Conservation (phyloP, 495 filamentous ascomycete species). For the Hyaloscypha finlandica region DNA sequence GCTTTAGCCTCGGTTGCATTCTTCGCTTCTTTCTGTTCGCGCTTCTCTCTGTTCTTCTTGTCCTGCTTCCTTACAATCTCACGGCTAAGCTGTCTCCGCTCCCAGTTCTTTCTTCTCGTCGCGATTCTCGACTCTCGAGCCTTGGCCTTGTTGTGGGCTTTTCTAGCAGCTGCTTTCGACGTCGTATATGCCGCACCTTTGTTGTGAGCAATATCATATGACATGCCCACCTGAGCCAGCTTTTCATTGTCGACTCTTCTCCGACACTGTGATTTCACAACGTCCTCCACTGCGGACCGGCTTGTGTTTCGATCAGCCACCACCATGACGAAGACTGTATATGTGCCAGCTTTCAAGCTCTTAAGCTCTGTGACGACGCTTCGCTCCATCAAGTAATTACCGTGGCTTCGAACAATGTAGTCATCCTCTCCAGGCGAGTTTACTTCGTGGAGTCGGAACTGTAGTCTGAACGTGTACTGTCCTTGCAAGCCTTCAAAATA, state of each 20-base stretch:
- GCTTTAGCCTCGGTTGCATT: constrained; percentile 15
- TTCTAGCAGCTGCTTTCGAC: constrained; percentile 16
- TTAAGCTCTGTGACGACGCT: constrained; percentile 71
- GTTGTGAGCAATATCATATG: constrained; percentile 82
- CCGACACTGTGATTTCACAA: constrained; percentile 46
- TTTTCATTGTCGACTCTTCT: constrained; percentile 60
- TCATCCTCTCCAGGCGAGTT: constrained; percentile 67
- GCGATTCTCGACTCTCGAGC: constrained; percentile 27
- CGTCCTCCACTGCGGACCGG: constrained; percentile 62
- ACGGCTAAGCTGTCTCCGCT: constrained; percentile 24
- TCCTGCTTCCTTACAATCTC: constrained; percentile 30
- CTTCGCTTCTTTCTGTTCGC: constrained; percentile 24
- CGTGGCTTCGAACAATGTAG: constrained; percentile 80
- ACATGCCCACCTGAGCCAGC: constrained; percentile 75
- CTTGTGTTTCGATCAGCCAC: constrained; percentile 35
- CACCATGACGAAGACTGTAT: constrained; percentile 22
- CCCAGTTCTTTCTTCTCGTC: constrained; percentile 28
- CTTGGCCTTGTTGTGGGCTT: constrained; percentile 20
- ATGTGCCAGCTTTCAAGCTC: constrained; percentile 47
- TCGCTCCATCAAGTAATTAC: constrained; percentile 60
- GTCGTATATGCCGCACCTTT: constrained; percentile 43
- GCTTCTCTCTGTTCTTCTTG: constrained; percentile 32
- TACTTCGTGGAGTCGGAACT: constrained; percentile 82
- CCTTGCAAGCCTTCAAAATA: constrained; percentile 86
- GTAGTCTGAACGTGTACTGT: constrained; percentile 74